phyloP scores from a whole-genome alignment of 257 asterid genomes.

The Rubia yunnanensis region DNA sequence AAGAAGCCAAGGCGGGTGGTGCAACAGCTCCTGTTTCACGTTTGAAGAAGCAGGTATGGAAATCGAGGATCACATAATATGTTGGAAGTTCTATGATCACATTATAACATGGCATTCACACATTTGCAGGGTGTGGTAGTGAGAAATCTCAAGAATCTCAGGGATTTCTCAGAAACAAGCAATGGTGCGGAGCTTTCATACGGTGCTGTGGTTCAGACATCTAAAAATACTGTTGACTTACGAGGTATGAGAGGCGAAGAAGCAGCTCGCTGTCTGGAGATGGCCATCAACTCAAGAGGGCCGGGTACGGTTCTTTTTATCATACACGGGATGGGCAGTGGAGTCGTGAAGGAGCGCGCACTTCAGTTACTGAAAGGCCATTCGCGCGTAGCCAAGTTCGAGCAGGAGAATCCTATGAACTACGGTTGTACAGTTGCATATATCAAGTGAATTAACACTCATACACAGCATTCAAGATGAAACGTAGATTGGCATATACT shows the following conservation, averaged over 20 bases:
- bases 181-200: slow-evolving; percentile 34
- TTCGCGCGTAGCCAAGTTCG: slow-evolving; percentile 73
- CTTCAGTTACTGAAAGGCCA: slow-evolving; percentile 43
- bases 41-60: slow-evolving; percentile 43
- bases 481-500: too few relatives aligned
- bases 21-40: slow-evolving; percentile 26
- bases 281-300: slow-evolving; percentile 57
- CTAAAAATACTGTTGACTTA: slow-evolving; percentile 65
- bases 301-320: slow-evolving; percentile 68
- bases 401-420: slow-evolving; percentile 72
- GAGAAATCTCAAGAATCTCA: slow-evolving; percentile 50
- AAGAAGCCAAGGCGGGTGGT: slow-evolving; percentile 20
- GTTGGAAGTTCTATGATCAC: neutral
- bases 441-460: slow-evolving; percentile 38
- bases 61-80: neutral
- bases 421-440: slow-evolving; percentile 90
- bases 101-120: neutral
- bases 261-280: slow-evolving; percentile 50
- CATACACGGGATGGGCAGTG: slow-evolving; percentile 94
- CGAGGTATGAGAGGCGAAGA: slow-evolving; percentile 87
- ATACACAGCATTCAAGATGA: too few relatives aligned
- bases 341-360: slow-evolving; percentile 69
- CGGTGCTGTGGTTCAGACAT: slow-evolving; percentile 65
- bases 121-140: slow-evolving; percentile 33
- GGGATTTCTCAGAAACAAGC: slow-evolving; percentile 33